These are phyloP conservation scores for Podila verticillata DNA, from an alignment of 192 early-diverging fungal species.

Conservation along the genomic window DNA sequence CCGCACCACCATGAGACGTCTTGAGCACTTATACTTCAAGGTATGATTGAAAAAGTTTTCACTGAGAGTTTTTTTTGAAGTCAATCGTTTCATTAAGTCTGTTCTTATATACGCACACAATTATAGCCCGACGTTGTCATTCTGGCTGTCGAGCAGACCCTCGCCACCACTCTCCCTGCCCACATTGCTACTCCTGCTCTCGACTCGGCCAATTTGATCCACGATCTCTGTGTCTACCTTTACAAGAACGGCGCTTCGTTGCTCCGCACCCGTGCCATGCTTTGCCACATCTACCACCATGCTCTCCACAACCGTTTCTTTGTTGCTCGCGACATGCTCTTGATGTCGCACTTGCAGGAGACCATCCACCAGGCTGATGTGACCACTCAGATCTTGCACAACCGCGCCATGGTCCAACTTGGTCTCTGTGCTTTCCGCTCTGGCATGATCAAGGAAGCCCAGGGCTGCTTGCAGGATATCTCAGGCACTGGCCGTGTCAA, in stretches of 20 bases:
- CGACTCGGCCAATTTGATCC: constrained; percentile 73
- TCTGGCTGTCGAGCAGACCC: constrained; percentile 69
- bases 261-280: constrained; percentile 92
- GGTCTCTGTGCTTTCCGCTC: constrained; percentile 96
- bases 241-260: constrained; percentile 88
- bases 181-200: constrained; percentile 59
- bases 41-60: constrained; percentile 31
- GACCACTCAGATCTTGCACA: constrained; percentile 94
- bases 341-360: constrained; percentile 99
- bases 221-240: constrained; percentile 84
- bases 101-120: neutral
- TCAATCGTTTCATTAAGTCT: neutral
- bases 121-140: constrained; percentile 87
- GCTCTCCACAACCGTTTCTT: constrained; percentile 97
- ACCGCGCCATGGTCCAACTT: constrained; percentile 95
- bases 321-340: constrained; percentile 91
- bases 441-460: constrained; percentile 90
- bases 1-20: constrained; percentile 82
- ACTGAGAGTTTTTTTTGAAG: neutral
- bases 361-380: constrained; percentile 88
- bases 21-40: constrained; percentile 98
- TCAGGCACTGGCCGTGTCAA: constrained; percentile 84
- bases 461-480: constrained; percentile 90
- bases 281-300: constrained; percentile 98
- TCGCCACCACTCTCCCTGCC: constrained; percentile 57